phyloP scores from a whole-genome alignment of 768 basidiomycete genomes.

The Mycena crocata region DNA sequence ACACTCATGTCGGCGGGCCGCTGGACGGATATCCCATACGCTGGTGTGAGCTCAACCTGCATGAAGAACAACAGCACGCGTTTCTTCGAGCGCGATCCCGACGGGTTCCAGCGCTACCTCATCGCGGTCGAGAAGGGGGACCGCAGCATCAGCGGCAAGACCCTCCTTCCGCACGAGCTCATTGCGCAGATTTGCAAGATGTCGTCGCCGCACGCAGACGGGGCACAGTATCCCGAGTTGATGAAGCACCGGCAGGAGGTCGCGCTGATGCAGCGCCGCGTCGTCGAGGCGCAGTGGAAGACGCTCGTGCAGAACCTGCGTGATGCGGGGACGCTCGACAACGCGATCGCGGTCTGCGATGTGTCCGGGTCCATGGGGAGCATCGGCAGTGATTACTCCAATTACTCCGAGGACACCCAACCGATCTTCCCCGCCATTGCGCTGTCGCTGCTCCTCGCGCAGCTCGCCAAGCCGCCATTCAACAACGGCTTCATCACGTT shows the following conservation, averaged over 20 bases:
- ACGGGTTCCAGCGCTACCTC: constrained; percentile 70
- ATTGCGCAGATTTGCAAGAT: constrained; percentile 51
- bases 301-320: too few relatives aligned
- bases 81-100: constrained; percentile 70
- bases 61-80: constrained; percentile 68
- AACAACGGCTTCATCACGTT: constrained; percentile 77
- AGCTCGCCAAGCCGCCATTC: constrained; percentile 74
- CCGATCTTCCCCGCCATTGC: constrained; percentile 75
- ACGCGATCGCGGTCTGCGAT: constrained; percentile 77
- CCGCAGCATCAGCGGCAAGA: constrained; percentile 71
- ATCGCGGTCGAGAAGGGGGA: constrained; percentile 65
- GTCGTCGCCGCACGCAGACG: too few relatives aligned
- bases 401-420: constrained; percentile 22
- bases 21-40: constrained; percentile 69
- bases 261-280: constrained; percentile 51
- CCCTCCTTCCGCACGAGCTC: constrained; percentile 75
- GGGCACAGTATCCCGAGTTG: constrained; percentile 35
- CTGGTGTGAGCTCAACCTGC: constrained; percentile 68
- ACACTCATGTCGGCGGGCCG: constrained; percentile 69
- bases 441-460: constrained; percentile 73
- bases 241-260: constrained; percentile 44
- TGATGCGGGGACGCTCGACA: too few relatives aligned
- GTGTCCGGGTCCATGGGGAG: constrained; percentile 82
- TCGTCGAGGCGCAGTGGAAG: constrained; percentile 77
- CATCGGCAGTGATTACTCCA: not conserved